Conservation (phyloP, 805 yeast species). For the Soucietia sequanensis region DNA sequence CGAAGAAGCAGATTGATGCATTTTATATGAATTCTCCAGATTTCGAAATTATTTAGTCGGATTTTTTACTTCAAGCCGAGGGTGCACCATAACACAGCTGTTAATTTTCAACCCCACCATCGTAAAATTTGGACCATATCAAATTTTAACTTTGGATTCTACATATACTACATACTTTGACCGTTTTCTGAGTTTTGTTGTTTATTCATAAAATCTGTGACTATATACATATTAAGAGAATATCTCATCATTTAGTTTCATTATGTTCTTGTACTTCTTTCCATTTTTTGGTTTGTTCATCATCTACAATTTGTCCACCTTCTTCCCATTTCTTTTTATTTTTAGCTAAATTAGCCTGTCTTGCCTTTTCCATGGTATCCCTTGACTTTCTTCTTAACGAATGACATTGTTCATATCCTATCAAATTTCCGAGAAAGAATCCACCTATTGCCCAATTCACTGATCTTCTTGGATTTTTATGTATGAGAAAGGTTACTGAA, state of each 20-base stretch:
- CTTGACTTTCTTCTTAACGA: conserved; percentile 63
- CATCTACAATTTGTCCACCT: conserved; percentile 13
- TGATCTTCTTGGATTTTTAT: conserved; percentile 59
- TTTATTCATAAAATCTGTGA: too few species aligned
- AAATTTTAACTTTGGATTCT: too few species aligned
- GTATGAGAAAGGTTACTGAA: conserved; percentile 62
- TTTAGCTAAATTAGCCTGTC: conserved; percentile 42
- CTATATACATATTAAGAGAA: too few species aligned
- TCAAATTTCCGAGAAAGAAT: conserved; percentile 70
- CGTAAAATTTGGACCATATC: too few species aligned
- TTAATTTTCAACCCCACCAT: too few species aligned
- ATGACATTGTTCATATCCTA: conserved; percentile 94
- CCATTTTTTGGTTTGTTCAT: conserved; percentile 26
- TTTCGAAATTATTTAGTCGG: too few species aligned
- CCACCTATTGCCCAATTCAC: conserved; percentile 85
- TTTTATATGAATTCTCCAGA: too few species aligned
- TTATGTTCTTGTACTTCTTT: conserved; percentile 22
- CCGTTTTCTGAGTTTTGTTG: too few species aligned
- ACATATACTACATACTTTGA: too few species aligned
- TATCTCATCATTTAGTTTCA: too few species aligned
- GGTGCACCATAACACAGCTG: too few species aligned
- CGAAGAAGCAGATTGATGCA: background rate
- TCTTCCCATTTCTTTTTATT: conserved; percentile 29
- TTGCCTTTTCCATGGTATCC: conserved; percentile 68
- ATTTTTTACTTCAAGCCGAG: too few species aligned